phyloP scores from a whole-genome alignment of 2,329 filamentous ascomycete genomes.

The Thyridium curvatum region DNA sequence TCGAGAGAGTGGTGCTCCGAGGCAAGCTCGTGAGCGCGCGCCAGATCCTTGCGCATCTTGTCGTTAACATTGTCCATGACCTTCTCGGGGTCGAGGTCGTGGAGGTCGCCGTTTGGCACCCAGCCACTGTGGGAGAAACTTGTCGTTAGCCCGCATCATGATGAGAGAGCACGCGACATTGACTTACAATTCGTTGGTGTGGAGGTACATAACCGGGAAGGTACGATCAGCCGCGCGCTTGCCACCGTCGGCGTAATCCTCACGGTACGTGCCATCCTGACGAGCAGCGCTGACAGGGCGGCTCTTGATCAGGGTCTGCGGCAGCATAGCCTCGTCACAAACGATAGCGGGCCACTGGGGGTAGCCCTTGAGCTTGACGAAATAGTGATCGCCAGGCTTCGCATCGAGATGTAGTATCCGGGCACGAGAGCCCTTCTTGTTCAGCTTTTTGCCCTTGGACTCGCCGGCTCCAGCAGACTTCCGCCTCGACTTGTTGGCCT shows the following conservation, averaged over 20 bases:
- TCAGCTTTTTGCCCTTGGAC: conserved; percentile 72
- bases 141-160: conserved; percentile 6
- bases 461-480: conserved; percentile 64
- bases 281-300: conserved; percentile 81
- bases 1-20: conserved; percentile 70
- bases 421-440: conserved; percentile 75
- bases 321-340: conserved; percentile 91
- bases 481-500: conserved; percentile 52
- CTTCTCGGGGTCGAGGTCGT: conserved; percentile 67
- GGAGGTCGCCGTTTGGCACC: conserved; percentile 80
- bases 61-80: conserved; percentile 63
- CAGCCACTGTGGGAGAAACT: conserved; percentile 59
- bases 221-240: conserved; percentile 80
- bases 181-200: conserved; percentile 95
- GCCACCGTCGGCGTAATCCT: conserved; percentile 80
- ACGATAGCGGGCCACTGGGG: conserved; percentile 93
- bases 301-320: conserved; percentile 64
- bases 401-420: conserved; percentile 70
- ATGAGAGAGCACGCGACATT: not conserved
- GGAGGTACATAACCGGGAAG: conserved; percentile 91
- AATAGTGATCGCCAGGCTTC: conserved; percentile 84
- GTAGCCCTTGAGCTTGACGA: conserved; percentile 90
- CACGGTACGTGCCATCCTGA: conserved; percentile 78
- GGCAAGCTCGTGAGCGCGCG: conserved; percentile 74
- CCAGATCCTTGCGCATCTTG: conserved; percentile 75